Conservation (phyloP, 345 rosid species). For the Orychophragmus violaceus region DNA sequence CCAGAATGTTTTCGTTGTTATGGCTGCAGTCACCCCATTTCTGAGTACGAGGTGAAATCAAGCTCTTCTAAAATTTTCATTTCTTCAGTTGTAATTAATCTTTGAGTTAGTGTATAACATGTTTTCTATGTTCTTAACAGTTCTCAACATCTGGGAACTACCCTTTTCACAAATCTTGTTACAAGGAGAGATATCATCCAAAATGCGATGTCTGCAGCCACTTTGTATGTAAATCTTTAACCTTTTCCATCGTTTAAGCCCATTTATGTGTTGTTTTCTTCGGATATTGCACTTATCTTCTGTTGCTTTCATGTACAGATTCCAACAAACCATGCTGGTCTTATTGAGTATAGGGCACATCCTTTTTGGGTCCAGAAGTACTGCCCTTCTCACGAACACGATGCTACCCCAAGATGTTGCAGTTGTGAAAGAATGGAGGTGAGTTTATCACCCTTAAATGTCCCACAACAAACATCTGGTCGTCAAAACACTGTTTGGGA, state of each 20-base stretch:
- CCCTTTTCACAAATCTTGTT: slow-evolving; percentile 85
- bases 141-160: slow-evolving; percentile 79
- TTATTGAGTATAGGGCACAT: slow-evolving; percentile 97
- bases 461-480: not conserved
- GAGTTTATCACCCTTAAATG: slow-evolving; percentile 19
- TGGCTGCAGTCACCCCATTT: slow-evolving; percentile 74
- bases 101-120: not conserved
- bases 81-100: not conserved
- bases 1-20: slow-evolving; percentile 88
- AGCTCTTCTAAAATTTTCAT: not conserved
- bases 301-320: slow-evolving; percentile 53
- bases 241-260: not conserved
- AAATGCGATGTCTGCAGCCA: slow-evolving; percentile 92
- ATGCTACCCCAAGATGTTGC: slow-evolving; percentile 93
- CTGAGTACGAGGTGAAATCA: slow-evolving; percentile 75
- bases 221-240: slow-evolving; percentile 51
- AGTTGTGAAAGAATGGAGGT: slow-evolving; percentile 99
- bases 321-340: slow-evolving; percentile 88
- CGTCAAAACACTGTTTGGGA: not conserved
- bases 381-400: slow-evolving; percentile 92
- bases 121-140: slow-evolving; percentile 33
- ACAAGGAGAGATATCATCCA: slow-evolving; percentile 80
- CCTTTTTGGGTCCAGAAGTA: slow-evolving; percentile 99
- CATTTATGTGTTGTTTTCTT: not conserved
- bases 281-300: slow-evolving; percentile 12